A percentile compares a stretch with the other conserved stretches of the same genome.
Evolutionary conservation across 202 grass and related monocot species (phyloP).

Genomic region (Zoysia matrella): DNA sequence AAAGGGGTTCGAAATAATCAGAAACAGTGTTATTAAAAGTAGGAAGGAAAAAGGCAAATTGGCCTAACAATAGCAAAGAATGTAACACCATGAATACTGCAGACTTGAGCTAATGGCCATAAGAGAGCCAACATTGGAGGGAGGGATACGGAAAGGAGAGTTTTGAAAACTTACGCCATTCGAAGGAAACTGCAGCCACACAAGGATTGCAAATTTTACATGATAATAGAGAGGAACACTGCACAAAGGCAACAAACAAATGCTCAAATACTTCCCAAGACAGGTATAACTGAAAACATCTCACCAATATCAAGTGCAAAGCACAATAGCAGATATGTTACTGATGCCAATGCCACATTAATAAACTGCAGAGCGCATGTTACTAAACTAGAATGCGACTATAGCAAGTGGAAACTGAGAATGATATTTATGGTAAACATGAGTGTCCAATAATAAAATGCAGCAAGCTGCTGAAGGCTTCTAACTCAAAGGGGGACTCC

Average conservation of each 20-base stretch:
- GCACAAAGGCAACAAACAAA: conserved; percentile 47
- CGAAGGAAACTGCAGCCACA: conserved; percentile 85
- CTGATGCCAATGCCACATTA: not conserved
- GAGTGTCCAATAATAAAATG: not conserved
- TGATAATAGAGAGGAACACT: conserved; percentile 89
- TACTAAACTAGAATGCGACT: not conserved
- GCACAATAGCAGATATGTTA: not conserved
- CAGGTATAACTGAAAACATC: conserved; percentile 19
- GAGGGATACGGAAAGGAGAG: not conserved
- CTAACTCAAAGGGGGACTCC: conserved; percentile 8
- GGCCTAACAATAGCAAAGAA: conserved; percentile 7
- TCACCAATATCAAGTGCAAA: not conserved
- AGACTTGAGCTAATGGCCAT: not conserved
- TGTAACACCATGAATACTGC: conserved; percentile 12
- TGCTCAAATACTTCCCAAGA: conserved; percentile 27
- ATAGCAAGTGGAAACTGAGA: not conserved
- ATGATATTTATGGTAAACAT: conserved; percentile 5
- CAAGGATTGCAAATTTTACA: conserved; percentile 80
- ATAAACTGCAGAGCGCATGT: not conserved
- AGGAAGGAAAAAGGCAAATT: conserved; percentile 1
- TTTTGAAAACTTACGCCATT: conserved; percentile 61
- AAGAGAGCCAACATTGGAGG: not conserved
- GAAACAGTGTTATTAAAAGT: conserved; percentile 8
- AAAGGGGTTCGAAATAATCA: conserved; percentile 25
- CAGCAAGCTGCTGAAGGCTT: not conserved